Percentiles rank a stretch among this genome's conserved stretches.
Evolutionary conservation across 768 basidiomycete genomes (phyloP).

Genomic region (Trametopsis cervina): DNA sequence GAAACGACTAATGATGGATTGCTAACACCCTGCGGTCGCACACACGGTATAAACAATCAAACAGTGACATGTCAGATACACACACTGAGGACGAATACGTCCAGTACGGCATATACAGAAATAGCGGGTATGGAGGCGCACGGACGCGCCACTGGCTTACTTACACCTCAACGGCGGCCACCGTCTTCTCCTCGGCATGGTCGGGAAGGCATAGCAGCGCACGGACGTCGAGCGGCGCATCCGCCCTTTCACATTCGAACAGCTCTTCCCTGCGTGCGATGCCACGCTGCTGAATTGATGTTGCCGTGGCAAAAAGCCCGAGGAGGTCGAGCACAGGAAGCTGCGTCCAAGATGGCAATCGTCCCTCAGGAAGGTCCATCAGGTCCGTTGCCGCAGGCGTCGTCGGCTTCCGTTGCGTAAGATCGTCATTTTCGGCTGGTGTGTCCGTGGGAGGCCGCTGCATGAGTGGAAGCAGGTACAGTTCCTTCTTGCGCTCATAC

Average conservation of each 20-base stretch:
- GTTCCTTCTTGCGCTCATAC: constrained; percentile 46
- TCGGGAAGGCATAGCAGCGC: constrained; percentile 17
- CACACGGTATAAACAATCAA: no score
- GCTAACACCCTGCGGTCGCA: no score
- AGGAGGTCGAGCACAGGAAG: constrained; percentile 65
- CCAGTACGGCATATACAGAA: no score
- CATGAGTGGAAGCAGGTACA: constrained; percentile 72
- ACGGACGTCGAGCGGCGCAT: constrained; percentile 11
- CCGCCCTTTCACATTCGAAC: constrained; percentile 16
- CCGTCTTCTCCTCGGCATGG: not conserved
- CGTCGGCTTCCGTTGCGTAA: not conserved
- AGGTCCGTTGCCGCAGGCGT: constrained; percentile 26
- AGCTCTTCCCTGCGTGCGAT: constrained; percentile 19
- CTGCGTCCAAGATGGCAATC: constrained; percentile 42
- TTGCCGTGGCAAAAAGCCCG: constrained; percentile 27
- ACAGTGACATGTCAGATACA: no score
- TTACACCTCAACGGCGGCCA: no score
- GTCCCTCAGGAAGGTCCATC: constrained; percentile 50
- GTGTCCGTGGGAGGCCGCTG: constrained; percentile 26
- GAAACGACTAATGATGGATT: no score
- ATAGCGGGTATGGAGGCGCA: no score
- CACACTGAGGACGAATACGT: no score
- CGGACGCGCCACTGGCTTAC: no score
- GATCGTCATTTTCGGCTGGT: constrained; percentile 13
- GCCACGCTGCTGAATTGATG: constrained; percentile 28